Conservation (phyloP, 2,329 filamentous ascomycete species). For the Plectosphaerella cucumerina region DNA sequence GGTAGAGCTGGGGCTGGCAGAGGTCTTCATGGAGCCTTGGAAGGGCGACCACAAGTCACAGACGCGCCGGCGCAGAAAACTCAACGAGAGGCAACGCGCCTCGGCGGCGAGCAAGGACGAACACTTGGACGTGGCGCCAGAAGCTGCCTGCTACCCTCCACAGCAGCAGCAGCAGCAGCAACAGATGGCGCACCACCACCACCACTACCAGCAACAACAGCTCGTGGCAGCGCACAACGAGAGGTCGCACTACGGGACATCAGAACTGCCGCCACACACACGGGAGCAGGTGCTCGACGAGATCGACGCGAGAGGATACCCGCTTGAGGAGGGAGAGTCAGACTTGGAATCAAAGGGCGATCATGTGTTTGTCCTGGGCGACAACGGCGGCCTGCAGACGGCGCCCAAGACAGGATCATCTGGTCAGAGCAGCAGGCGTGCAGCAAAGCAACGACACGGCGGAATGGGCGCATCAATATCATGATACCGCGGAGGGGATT, state of each 20-base stretch:
- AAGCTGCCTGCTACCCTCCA: neutral
- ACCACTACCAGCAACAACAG: neutral
- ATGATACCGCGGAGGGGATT: no score
- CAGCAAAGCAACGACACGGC: no score
- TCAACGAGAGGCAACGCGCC: conserved; percentile 20
- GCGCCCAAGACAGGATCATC: no score
- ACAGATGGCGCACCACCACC: neutral
- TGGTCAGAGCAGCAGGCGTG: no score
- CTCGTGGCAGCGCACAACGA: neutral
- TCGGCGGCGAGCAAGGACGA: conserved; percentile 6
- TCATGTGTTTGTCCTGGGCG: no score
- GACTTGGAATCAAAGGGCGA: conserved; percentile 4
- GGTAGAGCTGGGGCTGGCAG: conserved; percentile 41
- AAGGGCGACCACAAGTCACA: conserved; percentile 32
- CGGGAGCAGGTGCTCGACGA: conserved; percentile 12
- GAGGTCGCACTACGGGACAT: neutral
- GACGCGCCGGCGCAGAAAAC: conserved; percentile 36
- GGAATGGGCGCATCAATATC: no score
- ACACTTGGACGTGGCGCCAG: neutral
- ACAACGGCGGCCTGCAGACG: no score
- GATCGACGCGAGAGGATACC: conserved; percentile 9
- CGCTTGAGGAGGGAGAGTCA: conserved; percentile 8
- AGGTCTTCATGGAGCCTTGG: conserved; percentile 32
- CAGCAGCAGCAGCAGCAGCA: neutral
- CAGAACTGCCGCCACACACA: neutral